Evolutionary conservation across 768 basidiomycete genomes (phyloP), one percentile per base, ranked within the genome.

Genomic region (Hericium alpestre): DNA sequence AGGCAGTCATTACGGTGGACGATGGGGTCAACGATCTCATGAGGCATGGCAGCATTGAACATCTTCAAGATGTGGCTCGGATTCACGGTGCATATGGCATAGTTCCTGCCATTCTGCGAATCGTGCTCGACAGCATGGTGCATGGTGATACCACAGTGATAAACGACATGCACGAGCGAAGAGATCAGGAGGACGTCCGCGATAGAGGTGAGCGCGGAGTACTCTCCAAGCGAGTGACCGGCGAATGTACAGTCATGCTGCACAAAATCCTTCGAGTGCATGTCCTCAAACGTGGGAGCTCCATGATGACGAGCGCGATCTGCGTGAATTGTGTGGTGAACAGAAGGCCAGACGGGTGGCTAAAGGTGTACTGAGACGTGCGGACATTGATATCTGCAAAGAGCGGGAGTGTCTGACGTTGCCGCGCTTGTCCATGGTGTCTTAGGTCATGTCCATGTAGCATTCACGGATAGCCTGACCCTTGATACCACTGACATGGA

Each of bases 61-160:
- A 90, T 86, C 69, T 86, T 87, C 38, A 91, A 91, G 60, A 99
- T 90, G 56, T 95, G 87, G 64, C 91, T 87, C 3, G 95, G 95
- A 70, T 99, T 98, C 64, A 96, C 90, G n/a, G 96, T 95, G 71
- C 93, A 94, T 96, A 99, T 98, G 9, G 93, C 93, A 65, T 98
- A 99, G 69, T 94, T 93, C 23, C 92, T 94, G 39, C 96, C 83
- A 66, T 94, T 94, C 56, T 89, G 76, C 1, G 86, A 77, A 67
- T 99, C 96, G 32, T 96, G 90, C 72, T 96, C 93, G 57, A 99
- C 96, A 25, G 96, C 95, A 20, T 95, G 92, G 67, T 98, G 96
- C 96, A 98, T 98, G 38, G 96, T 99, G 68, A 99, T 94, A 65
- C 96, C 96, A 69, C 96, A 91, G 72, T 97, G 98, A 79, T 98